Conservation (phyloP, 179 eudicot species). For the Corrigiola litoralis region DNA sequence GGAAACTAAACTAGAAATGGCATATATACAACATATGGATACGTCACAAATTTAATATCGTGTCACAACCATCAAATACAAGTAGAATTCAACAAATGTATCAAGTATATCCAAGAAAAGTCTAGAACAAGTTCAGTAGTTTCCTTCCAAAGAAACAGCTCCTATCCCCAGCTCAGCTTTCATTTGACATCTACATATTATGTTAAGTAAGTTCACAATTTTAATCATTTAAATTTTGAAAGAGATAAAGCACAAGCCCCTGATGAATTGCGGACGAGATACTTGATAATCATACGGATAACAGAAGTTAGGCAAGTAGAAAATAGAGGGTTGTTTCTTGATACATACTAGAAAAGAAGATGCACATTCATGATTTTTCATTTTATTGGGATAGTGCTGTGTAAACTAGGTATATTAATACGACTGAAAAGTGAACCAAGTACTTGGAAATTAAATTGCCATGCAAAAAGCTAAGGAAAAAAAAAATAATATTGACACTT, state of each 20-base stretch:
- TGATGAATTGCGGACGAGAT: neutral
- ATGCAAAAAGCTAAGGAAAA: no score
- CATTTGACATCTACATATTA: neutral
- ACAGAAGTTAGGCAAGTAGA: neutral
- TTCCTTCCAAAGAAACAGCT: neutral
- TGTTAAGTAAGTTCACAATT: no score
- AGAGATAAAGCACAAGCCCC: neutral
- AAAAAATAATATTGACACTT: no score
- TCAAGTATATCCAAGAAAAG: neutral
- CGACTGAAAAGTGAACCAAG: no score
- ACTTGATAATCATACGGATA: neutral
- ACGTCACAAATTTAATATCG: neutral
- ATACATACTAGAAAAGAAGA: neutral
- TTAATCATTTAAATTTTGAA: no score
- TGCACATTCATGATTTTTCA: neutral
- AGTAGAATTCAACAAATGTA: neutral
- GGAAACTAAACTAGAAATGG: neutral
- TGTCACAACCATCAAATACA: slow-evolving; percentile 2
- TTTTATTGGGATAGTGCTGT: neutral
- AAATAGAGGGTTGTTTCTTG: neutral
- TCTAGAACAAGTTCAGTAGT: neutral
- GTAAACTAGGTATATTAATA: no score
- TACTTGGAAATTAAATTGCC: no score
- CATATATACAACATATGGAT: neutral
- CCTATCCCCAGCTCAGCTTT: neutral